These are phyloP conservation scores for Hyphopichia wangnamkhiaoensis DNA, from an alignment of 1,139 yeast species.

Conservation along the genomic window DNA sequence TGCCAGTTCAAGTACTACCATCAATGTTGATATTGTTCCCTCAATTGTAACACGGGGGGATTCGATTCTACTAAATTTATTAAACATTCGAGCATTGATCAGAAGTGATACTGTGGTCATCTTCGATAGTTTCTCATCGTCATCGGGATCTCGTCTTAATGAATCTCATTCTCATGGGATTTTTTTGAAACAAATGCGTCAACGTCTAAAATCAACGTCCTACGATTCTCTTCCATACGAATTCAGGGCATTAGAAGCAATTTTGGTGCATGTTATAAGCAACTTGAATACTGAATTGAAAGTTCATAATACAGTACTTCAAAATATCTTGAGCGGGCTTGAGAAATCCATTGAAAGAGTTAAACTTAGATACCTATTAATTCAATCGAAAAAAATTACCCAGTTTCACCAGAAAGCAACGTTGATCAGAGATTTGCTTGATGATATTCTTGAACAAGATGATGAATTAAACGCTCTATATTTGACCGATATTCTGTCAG, in stretches of 20 bases:
- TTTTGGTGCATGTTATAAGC: constrained; percentile 39
- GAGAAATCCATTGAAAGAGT: constrained; percentile 43
- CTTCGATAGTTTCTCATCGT: constrained; percentile 31
- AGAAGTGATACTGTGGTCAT: constrained; percentile 41
- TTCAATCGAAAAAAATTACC: constrained; percentile 45
- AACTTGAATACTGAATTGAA: constrained; percentile 45
- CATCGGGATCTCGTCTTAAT: constrained; percentile 28
- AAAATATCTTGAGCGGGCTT: constrained; percentile 36
- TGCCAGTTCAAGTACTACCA: constrained; percentile 15
- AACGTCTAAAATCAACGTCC: constrained; percentile 22
- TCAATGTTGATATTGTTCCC: constrained; percentile 44
- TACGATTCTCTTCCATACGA: constrained; percentile 40
- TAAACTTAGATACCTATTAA: constrained; percentile 40
- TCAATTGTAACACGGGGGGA: constrained; percentile 39
- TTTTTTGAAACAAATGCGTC: constrained; percentile 35
- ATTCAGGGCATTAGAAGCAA: constrained; percentile 46
- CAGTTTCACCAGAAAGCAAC: constrained; percentile 46
- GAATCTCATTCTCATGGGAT: constrained; percentile 39
- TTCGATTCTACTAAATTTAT: constrained; percentile 39
- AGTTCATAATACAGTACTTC: constrained; percentile 43
- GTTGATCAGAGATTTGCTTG: constrained; percentile 41
- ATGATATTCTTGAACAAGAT: constrained; percentile 41
- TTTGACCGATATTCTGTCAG: constrained; percentile 30
- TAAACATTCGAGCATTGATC: constrained; percentile 45
- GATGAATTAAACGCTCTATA: constrained; percentile 44